Percentiles rank a stretch among this genome's conserved stretches.
These are phyloP conservation scores for Penicillium sp. DNA, from an alignment of 2,329 filamentous ascomycete species.

Conservation along the genomic window DNA sequence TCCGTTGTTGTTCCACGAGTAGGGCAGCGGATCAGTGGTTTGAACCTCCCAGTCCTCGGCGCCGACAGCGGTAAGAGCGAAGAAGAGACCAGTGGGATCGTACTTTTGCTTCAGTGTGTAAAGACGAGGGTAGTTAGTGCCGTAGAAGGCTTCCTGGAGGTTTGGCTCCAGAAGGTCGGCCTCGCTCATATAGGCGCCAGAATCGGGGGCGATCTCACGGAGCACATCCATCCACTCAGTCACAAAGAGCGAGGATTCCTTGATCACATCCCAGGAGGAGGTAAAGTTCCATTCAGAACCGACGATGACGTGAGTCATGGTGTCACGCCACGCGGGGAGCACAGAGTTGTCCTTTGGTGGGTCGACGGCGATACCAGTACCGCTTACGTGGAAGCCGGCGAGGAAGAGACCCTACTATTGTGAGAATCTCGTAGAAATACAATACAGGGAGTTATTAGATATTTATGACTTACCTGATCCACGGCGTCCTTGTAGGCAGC, in stretches of 20 bases:
- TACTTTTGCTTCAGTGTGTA: slow-evolving; percentile 39
- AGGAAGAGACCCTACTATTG: slow-evolving; percentile 19
- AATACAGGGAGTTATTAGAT: not conserved
- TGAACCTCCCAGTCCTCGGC: slow-evolving; percentile 6
- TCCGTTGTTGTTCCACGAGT: not conserved
- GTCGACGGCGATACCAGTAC: slow-evolving; percentile 18
- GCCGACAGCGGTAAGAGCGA: slow-evolving; percentile 16
- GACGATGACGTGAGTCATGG: slow-evolving; percentile 41
- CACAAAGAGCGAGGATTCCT: slow-evolving; percentile 38
- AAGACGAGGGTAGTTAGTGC: slow-evolving; percentile 36
- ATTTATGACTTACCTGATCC: slow-evolving; percentile 6
- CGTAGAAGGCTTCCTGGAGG: slow-evolving; percentile 40
- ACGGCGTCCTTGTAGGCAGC: slow-evolving; percentile 20
- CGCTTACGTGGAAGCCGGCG: slow-evolving; percentile 23
- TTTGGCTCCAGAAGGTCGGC: slow-evolving; percentile 37
- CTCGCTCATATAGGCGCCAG: slow-evolving; percentile 22
- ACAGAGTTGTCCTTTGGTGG: slow-evolving; percentile 39
- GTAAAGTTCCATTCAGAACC: slow-evolving; percentile 18
- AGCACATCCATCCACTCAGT: slow-evolving; percentile 37
- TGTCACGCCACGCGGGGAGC: slow-evolving; percentile 43
- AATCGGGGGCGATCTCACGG: slow-evolving; percentile 28
- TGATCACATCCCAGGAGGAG: slow-evolving; percentile 38
- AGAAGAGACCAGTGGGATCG: slow-evolving; percentile 38
- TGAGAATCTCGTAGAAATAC: not conserved
- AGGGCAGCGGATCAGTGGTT: not conserved